These are phyloP conservation scores for Pyrenula aspistea DNA, from an alignment of 495 filamentous ascomycete species.

Conservation along the genomic window DNA sequence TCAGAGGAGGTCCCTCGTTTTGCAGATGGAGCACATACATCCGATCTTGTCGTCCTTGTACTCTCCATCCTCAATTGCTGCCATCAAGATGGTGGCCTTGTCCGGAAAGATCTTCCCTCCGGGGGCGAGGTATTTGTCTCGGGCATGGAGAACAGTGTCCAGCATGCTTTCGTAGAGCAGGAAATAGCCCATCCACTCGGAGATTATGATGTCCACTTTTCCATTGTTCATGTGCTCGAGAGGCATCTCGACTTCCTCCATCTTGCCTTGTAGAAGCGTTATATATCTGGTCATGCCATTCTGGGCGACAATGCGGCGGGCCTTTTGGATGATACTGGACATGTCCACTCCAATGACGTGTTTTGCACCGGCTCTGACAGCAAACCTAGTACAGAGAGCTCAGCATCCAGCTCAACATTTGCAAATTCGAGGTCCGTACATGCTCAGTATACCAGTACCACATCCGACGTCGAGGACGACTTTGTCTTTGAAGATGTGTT, in stretches of 20 bases:
- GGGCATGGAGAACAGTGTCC: constrained; percentile 86
- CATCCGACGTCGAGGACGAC: constrained; percentile 96
- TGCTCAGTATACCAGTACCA: constrained; percentile 82
- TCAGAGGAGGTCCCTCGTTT: neutral
- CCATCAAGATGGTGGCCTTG: constrained; percentile 81
- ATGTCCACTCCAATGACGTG: constrained; percentile 95
- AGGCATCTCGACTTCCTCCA: constrained; percentile 88
- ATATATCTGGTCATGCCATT: constrained; percentile 79
- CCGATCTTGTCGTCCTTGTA: constrained; percentile 84
- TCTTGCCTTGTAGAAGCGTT: constrained; percentile 84
- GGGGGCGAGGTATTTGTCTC: constrained; percentile 77
- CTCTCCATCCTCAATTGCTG: constrained; percentile 75
- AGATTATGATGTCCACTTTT: constrained; percentile 96
- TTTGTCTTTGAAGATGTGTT: constrained; percentile 94
- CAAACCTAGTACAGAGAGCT: constrained; percentile 56
- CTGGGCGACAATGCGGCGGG: constrained; percentile 73
- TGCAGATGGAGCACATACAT: constrained; percentile 38
- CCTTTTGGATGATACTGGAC: constrained; percentile 93
- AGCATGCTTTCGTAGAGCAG: constrained; percentile 98
- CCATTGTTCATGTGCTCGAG: constrained; percentile 33
- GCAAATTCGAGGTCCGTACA: constrained; percentile 37
- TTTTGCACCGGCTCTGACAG: constrained; percentile 82
- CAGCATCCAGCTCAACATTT: neutral
- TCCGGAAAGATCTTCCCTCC: constrained; percentile 86
- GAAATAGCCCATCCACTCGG: constrained; percentile 99